Conservation (phyloP, 768 basidiomycete genomes). For the Tulasnella sp. region DNA sequence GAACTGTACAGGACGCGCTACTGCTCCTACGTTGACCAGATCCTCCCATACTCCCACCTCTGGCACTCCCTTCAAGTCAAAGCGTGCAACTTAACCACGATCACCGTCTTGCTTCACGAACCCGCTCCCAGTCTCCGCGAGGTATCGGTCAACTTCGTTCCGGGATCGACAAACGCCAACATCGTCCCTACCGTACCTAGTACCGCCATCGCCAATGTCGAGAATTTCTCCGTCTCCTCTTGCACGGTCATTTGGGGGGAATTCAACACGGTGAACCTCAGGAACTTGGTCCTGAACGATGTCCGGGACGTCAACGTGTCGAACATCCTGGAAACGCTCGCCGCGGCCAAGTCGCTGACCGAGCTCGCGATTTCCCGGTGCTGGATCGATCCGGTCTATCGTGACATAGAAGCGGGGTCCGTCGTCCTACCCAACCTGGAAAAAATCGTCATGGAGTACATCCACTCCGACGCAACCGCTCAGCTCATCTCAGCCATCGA, state of each 20-base stretch:
- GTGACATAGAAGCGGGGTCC: background rate
- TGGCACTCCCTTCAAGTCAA: background rate
- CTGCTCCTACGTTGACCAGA: background rate
- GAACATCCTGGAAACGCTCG: background rate
- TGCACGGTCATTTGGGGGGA: background rate
- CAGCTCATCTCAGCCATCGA: background rate
- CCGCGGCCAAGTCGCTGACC: background rate
- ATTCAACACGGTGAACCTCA: background rate
- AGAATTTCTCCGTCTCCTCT: background rate
- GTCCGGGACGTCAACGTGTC: background rate
- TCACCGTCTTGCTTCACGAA: background rate
- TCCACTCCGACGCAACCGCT: background rate
- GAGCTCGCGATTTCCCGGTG: background rate
- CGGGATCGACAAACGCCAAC: background rate
- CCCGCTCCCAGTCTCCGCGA: background rate
- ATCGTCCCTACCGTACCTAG: background rate
- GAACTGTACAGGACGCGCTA: background rate
- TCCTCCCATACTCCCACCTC: background rate
- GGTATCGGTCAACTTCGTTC: background rate
- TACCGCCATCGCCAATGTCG: background rate
- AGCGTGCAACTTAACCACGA: background rate
- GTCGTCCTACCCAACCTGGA: background rate
- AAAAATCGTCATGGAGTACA: background rate
- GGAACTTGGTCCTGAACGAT: background rate
- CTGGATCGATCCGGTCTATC: background rate